Evolutionary conservation across 148 eudicot species (phyloP).

Genomic region (Spergularia bocconei): DNA sequence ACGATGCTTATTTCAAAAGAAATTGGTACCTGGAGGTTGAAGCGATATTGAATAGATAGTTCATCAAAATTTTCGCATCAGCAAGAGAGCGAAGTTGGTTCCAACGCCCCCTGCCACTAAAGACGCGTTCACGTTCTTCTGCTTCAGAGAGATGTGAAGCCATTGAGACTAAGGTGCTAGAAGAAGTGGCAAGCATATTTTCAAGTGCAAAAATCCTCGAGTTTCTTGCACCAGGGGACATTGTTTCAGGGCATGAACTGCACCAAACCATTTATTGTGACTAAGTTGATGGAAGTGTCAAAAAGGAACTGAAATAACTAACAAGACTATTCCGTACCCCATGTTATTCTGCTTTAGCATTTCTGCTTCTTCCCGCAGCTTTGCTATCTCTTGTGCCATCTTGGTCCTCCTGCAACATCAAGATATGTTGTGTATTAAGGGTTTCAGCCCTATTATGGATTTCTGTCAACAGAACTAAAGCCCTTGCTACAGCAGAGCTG

Average conservation of each 20-base stretch:
- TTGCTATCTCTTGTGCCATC: conserved; percentile 92
- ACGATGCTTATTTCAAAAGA: background rate
- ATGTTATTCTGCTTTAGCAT: conserved; percentile 51
- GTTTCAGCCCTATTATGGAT: background rate
- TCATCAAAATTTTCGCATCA: conserved; percentile 87
- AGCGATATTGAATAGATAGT: conserved; percentile 75
- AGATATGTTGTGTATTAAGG: background rate
- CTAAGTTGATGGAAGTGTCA: background rate
- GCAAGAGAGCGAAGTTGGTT: conserved; percentile 84
- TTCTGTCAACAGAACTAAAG: background rate
- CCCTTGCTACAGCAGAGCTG: background rate
- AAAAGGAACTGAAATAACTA: background rate
- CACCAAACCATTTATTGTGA: conserved; percentile 10
- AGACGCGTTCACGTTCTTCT: conserved; percentile 88
- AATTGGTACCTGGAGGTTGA: conserved; percentile 70
- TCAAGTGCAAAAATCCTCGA: conserved; percentile 91
- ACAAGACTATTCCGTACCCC: conserved; percentile 35
- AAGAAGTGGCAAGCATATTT: conserved; percentile 94
- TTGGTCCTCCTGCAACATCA: conserved; percentile 66
- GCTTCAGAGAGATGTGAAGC: conserved; percentile 96
- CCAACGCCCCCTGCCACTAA: conserved; percentile 95
- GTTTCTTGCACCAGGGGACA: conserved; percentile 99
- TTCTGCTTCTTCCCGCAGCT: conserved; percentile 81
- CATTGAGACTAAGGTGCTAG: conserved; percentile 90
- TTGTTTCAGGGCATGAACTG: conserved; percentile 61